Evolutionary conservation across 2,329 filamentous ascomycete species (phyloP).

Genomic region (Incumbomyces delicatus): DNA sequence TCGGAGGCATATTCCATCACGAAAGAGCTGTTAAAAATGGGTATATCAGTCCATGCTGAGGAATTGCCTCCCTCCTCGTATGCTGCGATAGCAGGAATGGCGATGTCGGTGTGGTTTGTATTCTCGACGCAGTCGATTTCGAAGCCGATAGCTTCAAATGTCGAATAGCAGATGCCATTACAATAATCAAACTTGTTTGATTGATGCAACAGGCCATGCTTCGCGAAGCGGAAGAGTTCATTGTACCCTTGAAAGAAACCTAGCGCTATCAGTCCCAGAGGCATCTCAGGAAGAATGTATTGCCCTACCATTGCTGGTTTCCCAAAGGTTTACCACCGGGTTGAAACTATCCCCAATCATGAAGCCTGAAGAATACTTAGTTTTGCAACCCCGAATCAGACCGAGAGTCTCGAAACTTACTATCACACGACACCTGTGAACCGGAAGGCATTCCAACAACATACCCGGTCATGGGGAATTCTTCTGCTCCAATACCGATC

Average conservation of each 20-base stretch:
- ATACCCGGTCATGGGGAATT: constrained; percentile 9
- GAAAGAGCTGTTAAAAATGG: constrained; percentile 10
- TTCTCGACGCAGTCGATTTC: constrained; percentile 8
- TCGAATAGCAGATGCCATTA: constrained; percentile 6
- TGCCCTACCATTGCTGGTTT: constrained; percentile 2
- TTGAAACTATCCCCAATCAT: constrained; percentile 9
- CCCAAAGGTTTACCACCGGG: constrained; percentile 7
- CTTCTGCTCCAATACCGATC: constrained; percentile 3
- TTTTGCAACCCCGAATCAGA: no score
- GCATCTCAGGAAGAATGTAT: no score
- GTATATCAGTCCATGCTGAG: constrained; percentile 6
- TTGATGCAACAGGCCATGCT: neutral
- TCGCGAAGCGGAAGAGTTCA: constrained; percentile 6
- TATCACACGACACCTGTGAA: constrained; percentile 5
- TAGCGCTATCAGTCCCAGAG: no score
- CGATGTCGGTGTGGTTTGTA: constrained; percentile 7
- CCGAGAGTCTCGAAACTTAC: neutral
- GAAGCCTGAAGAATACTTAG: neutral
- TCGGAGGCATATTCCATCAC: constrained; percentile 1
- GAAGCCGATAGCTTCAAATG: constrained; percentile 8
- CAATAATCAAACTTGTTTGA: constrained; percentile 1
- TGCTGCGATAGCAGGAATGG: constrained; percentile 5
- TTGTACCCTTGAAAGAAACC: constrained; percentile 8
- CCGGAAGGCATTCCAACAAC: constrained; percentile 4
- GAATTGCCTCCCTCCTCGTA: constrained; percentile 1